Base-by-base conservation (phyloP, 306 rosid species). In the Phaseolus lunatus region DNA sequence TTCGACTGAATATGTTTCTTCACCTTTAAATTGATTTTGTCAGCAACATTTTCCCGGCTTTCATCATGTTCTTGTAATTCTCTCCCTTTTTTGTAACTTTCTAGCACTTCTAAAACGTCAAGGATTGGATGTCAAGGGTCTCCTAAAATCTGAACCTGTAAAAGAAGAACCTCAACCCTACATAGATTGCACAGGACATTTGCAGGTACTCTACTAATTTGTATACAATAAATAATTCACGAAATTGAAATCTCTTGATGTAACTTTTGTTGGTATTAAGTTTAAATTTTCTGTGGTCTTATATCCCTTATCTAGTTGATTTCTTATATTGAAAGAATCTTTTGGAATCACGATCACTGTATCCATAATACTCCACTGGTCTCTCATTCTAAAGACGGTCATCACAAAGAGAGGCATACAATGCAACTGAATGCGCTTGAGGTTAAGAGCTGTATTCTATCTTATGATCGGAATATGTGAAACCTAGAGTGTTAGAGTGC, bases 101-200 rank as follows among this genome's bases (percentile, higher is more conserved):
- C 77, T 82, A 96, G 99, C 99, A 79, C 98, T 96, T 82, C 84
- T 96, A 77, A 90, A 89, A 83, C 98, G 99, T 77, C 98, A 93
- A 93, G 99, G 99, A 73, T 84, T 96, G 80, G 86, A 96, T 73
- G 99, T 96, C 84, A 96, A 93, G 91, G 99, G 99, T 75, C 92
- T 96, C 52, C 24, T 96, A 87, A 96, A 96, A 87, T 75, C 90
- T 72, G 97, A 91, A 72, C 92, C 96, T 12, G 96, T 86, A 63
- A 91, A 91, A 91, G 98, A 96, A 87, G 99, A 96, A 84, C 98
- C 96, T 72, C 83, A 96, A 82, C 84, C 98, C 39, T 56, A 58
- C 85, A 96, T 96, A 73, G 99, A 96, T 87, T 93, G 98, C 93
- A 96, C 99, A 18, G 99, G 99, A 59, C 86, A 86, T 83, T 80